phyloP scores from a whole-genome alignment of 768 basidiomycete species.

The Mycena alexandri region DNA sequence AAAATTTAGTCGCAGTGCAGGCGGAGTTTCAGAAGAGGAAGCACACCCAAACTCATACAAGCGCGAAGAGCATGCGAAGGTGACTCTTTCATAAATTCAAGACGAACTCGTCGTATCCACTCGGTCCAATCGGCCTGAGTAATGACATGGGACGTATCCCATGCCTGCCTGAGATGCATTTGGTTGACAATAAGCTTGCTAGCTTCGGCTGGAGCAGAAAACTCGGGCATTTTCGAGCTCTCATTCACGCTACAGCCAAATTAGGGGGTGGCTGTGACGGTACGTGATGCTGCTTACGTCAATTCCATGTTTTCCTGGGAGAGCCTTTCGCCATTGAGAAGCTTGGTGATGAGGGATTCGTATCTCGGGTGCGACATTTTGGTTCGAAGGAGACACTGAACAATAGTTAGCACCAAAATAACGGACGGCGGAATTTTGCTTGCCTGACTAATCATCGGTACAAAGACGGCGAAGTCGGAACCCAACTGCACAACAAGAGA shows the following conservation, averaged over 20 bases:
- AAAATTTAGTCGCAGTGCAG: no score
- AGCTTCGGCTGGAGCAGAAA: constrained; percentile 87
- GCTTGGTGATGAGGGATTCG: constrained; percentile 88
- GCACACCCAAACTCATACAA: constrained; percentile 78
- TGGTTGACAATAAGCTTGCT: constrained; percentile 95
- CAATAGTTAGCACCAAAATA: constrained; percentile 8
- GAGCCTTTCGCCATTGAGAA: constrained; percentile 92
- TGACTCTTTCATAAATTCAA: constrained; percentile 98
- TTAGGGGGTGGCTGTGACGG: constrained; percentile 16
- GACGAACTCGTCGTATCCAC: constrained; percentile 94
- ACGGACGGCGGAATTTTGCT: constrained; percentile 27
- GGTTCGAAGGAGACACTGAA: constrained; percentile 79
- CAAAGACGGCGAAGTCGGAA: constrained; percentile 97
- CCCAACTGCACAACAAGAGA: constrained; percentile 94
- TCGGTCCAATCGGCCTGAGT: constrained; percentile 93
- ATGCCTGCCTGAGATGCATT: constrained; percentile 95
- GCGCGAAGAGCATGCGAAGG: constrained; percentile 98
- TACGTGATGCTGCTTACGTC: constrained; percentile 57
- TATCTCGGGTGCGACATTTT: constrained; percentile 86
- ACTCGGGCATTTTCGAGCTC: constrained; percentile 73
- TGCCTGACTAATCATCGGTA: constrained; percentile 97
- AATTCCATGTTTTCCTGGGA: constrained; percentile 88
- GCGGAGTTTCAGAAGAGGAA: no score
- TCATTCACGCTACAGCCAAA: constrained; percentile 61
- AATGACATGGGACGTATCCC: constrained; percentile 85